phyloP scores from a whole-genome alignment of 1,284 basidiomycete genomes.

The Heterobasidion irregulare region DNA sequence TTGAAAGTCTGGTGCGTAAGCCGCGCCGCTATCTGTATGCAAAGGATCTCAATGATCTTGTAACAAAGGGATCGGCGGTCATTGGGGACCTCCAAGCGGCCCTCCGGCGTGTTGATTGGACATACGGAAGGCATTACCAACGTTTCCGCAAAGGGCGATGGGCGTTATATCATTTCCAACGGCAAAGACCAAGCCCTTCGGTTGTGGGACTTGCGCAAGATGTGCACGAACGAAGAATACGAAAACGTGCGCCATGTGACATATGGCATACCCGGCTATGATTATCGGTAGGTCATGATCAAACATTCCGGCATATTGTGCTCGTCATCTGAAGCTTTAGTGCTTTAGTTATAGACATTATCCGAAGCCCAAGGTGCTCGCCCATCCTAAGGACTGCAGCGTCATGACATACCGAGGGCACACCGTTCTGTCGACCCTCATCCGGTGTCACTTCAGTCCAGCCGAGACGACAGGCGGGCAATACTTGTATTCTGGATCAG shows the following conservation, averaged over 20 bases:
- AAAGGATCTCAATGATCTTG: neutral
- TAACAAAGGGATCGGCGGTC: slow-evolving; percentile 81
- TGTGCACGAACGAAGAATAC: slow-evolving; percentile 72
- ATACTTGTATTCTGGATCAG: slow-evolving; percentile 91
- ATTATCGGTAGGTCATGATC: slow-evolving; percentile 61
- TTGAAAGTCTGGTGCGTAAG: slow-evolving; percentile 84
- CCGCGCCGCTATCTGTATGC: neutral
- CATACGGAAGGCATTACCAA: slow-evolving; percentile 94
- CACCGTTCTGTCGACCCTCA: slow-evolving; percentile 86
- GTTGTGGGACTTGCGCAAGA: slow-evolving; percentile 92
- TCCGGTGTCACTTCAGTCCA: slow-evolving; percentile 94
- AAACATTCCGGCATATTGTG: neutral
- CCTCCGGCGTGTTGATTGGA: slow-evolving; percentile 88
- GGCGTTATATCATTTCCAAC: slow-evolving; percentile 94
- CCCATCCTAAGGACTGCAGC: slow-evolving; percentile 83
- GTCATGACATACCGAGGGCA: slow-evolving; percentile 97
- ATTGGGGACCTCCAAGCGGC: slow-evolving; percentile 68
- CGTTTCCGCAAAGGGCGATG: slow-evolving; percentile 86
- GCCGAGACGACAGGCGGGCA: slow-evolving; percentile 84
- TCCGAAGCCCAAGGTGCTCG: slow-evolving; percentile 48
- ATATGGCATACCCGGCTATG: slow-evolving; percentile 65
- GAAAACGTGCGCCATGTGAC: slow-evolving; percentile 39
- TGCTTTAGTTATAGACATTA: slow-evolving; percentile 52
- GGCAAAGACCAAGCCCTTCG: slow-evolving; percentile 93
- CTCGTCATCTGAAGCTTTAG: slow-evolving; percentile 5